A percentile compares a stretch with the other conserved stretches of the same genome.
These are phyloP conservation scores for Daedaleopsis sinensis DNA, from an alignment of 768 basidiomycete species.

Conservation along the genomic window DNA sequence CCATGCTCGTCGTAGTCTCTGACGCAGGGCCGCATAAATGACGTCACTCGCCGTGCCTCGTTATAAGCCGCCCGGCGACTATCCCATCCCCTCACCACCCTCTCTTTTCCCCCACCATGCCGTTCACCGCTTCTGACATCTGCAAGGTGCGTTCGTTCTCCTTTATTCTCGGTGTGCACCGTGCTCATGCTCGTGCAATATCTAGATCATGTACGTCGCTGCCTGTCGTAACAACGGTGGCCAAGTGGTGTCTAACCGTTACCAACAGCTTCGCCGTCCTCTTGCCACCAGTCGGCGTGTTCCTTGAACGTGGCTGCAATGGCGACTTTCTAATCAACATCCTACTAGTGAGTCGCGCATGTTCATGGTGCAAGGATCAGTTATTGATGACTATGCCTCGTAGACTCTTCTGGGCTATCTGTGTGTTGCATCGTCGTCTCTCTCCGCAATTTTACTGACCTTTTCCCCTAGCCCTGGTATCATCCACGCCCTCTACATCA, in stretches of 20 bases:
- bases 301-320: conserved; percentile 83
- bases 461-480: conserved; percentile 64
- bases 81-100: background rate
- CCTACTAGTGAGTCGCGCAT: conserved; percentile 45
- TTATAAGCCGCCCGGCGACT: conserved; percentile 13
- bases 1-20: conserved; percentile 6
- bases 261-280: conserved; percentile 61
- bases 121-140: conserved; percentile 74
- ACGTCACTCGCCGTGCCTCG: conserved; percentile 12
- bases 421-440: conserved; percentile 41
- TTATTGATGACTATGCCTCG: too few species aligned
- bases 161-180: conserved; percentile 3
- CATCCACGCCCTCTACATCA: conserved; percentile 83
- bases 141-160: conserved; percentile 59
- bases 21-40: conserved; percentile 12
- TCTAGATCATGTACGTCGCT: conserved; percentile 48
- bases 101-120: conserved; percentile 45
- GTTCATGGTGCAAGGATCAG: too few species aligned
- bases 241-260: background rate
- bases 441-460: conserved; percentile 9
- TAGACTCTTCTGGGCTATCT: conserved; percentile 77
- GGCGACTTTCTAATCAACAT: conserved; percentile 83
- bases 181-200: conserved; percentile 2
- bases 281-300: conserved; percentile 84
- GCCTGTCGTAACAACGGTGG: background rate